Conservation (phyloP, 768 basidiomycete genomes). For the Ramaria rubella region DNA sequence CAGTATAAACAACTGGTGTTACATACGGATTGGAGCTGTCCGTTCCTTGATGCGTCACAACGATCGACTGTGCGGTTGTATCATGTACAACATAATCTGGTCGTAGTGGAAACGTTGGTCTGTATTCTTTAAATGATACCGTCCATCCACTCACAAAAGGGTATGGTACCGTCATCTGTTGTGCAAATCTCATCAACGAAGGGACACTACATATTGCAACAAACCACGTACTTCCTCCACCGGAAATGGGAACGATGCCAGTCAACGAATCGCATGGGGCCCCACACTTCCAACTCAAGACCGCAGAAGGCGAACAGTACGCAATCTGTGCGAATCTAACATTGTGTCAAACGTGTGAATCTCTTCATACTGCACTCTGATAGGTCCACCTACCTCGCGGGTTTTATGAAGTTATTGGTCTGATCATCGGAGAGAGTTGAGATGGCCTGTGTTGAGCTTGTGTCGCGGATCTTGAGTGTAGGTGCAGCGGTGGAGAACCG, state of each 20-base stretch:
- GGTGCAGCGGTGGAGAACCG: not conserved
- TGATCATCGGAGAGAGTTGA: not conserved
- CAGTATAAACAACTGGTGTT: not conserved
- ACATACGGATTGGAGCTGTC: conserved; percentile 25
- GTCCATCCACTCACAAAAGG: conserved; percentile 16
- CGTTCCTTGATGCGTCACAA: conserved; percentile 40
- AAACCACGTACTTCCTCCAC: conserved; percentile 25
- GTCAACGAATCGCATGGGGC: conserved; percentile 26
- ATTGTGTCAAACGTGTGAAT: not conserved
- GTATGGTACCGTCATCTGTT: conserved; percentile 22
- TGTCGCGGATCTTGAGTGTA: not conserved
- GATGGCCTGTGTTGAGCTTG: not conserved
- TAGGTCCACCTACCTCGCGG: not conserved
- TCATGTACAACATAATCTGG: conserved; percentile 33
- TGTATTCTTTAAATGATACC: not conserved
- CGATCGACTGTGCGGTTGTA: conserved; percentile 25
- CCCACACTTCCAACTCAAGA: conserved; percentile 32
- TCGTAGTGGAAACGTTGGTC: not conserved
- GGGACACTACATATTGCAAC: not conserved
- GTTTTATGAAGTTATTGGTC: not conserved
- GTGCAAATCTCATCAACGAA: not conserved
- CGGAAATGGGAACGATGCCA: conserved; percentile 22
- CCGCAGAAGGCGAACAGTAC: conserved; percentile 30
- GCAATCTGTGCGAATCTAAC: conserved; percentile 29
- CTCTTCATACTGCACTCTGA: not conserved